phyloP scores from a whole-genome alignment of 257 asterid species.

The Misopates orontium region DNA sequence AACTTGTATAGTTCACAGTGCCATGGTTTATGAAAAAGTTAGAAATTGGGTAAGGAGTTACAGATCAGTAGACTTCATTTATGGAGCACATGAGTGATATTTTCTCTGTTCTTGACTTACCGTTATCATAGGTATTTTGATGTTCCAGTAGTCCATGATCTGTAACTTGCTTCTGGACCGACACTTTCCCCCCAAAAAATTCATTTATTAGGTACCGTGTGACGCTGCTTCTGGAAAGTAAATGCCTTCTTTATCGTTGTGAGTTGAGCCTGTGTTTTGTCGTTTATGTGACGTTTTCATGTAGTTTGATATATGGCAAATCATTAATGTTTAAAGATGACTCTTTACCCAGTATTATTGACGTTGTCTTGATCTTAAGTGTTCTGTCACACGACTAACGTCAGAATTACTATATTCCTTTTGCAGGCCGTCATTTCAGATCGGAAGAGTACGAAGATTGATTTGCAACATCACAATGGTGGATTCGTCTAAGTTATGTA shows the following conservation, averaged over 20 bases:
- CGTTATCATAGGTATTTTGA: not conserved
- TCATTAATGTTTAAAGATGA: not conserved
- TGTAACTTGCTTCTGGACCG: too few relatives aligned
- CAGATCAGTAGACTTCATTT: not conserved
- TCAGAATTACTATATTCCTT: not conserved
- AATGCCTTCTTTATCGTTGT: not conserved
- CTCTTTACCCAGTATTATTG: too few relatives aligned
- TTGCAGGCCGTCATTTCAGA: conserved; percentile 11
- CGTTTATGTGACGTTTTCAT: not conserved
- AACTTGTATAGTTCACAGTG: too few relatives aligned
- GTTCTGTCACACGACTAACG: not conserved
- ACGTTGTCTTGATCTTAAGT: too few relatives aligned
- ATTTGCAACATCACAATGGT: not conserved
- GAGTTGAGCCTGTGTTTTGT: not conserved
- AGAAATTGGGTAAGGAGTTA: not conserved
- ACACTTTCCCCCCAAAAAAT: too few relatives aligned
- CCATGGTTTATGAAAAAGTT: not conserved
- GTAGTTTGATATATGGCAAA: too few relatives aligned
- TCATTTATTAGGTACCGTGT: too few relatives aligned
- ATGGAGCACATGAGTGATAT: not conserved
- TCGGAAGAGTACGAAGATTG: not conserved
- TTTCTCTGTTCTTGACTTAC: not conserved
- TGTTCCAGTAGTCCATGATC: not conserved
- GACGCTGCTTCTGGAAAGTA: too few relatives aligned
- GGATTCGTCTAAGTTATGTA: not conserved